Evolutionary conservation across 768 basidiomycete species (phyloP).

Genomic region (Lentinula raphanica): DNA sequence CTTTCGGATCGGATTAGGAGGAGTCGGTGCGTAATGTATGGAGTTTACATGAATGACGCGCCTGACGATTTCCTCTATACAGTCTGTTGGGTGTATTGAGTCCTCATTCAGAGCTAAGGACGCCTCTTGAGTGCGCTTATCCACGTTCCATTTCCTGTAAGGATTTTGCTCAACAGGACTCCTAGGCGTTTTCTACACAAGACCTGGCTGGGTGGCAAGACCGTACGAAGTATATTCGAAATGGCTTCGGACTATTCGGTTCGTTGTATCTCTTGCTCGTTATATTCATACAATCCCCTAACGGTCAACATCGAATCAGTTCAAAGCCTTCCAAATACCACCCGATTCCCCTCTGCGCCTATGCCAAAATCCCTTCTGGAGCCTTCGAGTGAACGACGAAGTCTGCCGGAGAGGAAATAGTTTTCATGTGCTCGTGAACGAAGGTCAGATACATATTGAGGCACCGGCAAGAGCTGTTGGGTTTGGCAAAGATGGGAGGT

Average conservation of each 20-base stretch:
- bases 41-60: neutral
- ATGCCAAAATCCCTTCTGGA: slow-evolving; percentile 9
- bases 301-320: slow-evolving; percentile 17
- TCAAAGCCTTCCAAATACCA: slow-evolving; percentile 30
- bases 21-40: slow-evolving; percentile 41
- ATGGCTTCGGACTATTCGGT: slow-evolving; percentile 37
- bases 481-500: slow-evolving; percentile 30
- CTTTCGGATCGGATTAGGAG: slow-evolving; percentile 53
- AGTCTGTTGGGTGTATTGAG: slow-evolving; percentile 48
- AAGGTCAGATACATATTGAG: slow-evolving; percentile 44
- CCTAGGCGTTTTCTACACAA: slow-evolving; percentile 25
- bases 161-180: neutral
- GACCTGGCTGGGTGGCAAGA: slow-evolving; percentile 49
- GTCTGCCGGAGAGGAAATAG: slow-evolving; percentile 31
- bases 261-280: neutral
- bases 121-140: slow-evolving; percentile 44
- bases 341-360: slow-evolving; percentile 44
- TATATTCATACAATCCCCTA: slow-evolving; percentile 1
- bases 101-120: slow-evolving; percentile 42
- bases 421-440: slow-evolving; percentile 46
- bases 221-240: slow-evolving; percentile 46
- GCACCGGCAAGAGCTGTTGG: slow-evolving; percentile 37
- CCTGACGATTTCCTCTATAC: neutral
- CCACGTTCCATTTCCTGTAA: neutral
- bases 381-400: slow-evolving; percentile 9